Percentiles rank a stretch among this genome's conserved stretches.
Conservation (phyloP, 768 basidiomycete genomes). For the Fomitopsis serialis region DNA sequence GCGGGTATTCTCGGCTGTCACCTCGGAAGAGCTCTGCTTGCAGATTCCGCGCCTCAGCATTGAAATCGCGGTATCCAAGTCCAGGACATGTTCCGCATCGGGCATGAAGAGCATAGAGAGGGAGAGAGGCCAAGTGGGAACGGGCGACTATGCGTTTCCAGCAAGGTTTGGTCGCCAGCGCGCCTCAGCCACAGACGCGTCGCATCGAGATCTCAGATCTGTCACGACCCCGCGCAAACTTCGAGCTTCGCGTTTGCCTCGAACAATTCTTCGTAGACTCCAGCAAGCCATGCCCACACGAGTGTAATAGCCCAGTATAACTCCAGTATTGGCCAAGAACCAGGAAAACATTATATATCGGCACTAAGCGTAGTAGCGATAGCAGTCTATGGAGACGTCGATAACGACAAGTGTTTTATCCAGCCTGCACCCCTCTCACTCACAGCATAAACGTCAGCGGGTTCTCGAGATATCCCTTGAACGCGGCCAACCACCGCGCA, state of each 20-base stretch:
- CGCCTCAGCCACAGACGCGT: not conserved
- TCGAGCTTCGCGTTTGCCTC: too few species aligned
- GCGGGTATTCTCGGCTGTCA: not conserved
- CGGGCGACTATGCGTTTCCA: not conserved
- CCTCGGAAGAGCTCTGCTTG: not conserved
- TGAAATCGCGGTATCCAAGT: too few species aligned
- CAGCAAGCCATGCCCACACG: too few species aligned
- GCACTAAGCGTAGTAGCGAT: not conserved
- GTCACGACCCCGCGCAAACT: too few species aligned
- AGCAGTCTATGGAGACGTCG: not conserved
- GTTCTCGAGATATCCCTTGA: constrained; percentile 96
- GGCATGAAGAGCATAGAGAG: too few species aligned
- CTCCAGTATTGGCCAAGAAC: not conserved
- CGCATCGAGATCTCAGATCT: not conserved
- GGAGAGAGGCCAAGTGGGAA: too few species aligned
- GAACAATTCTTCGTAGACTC: too few species aligned
- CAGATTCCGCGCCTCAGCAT: not conserved
- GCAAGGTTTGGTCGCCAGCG: not conserved
- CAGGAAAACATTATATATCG: not conserved
- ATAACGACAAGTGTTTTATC: not conserved
- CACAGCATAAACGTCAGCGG: constrained; percentile 95
- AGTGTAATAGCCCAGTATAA: not conserved
- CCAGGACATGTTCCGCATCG: too few species aligned
- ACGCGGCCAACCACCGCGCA: constrained; percentile 87
- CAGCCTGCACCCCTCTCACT: constrained; percentile 25